phyloP scores from a whole-genome alignment of 2,329 filamentous ascomycete genomes.

The Xylariomycetidae sp. region DNA sequence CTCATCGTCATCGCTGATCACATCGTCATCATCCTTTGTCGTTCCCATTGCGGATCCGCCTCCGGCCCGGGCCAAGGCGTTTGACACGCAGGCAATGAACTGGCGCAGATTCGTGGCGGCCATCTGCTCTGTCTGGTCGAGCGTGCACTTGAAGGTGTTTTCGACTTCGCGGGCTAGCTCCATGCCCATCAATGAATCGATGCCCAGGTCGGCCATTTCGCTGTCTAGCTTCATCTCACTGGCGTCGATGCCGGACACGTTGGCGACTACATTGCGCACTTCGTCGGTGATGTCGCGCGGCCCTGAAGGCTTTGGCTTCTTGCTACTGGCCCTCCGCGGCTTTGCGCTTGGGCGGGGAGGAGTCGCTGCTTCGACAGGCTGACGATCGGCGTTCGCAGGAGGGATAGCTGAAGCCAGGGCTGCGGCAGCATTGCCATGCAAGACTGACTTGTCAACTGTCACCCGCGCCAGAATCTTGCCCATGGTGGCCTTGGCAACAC shows the following conservation, averaged over 20 bases:
- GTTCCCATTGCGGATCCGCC: too few relatives aligned
- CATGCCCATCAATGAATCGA: slow-evolving; percentile 46
- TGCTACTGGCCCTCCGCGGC: too few relatives aligned
- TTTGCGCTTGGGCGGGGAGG: neutral
- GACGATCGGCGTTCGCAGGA: neutral
- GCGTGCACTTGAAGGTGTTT: slow-evolving; percentile 26
- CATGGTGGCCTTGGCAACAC: slow-evolving; percentile 24
- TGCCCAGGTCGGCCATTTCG: slow-evolving; percentile 36
- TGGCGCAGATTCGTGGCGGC: slow-evolving; percentile 24
- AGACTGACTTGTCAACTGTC: too few relatives aligned
- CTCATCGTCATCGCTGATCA: slow-evolving; percentile 20
- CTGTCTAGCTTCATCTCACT: slow-evolving; percentile 29
- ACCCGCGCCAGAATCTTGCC: slow-evolving; percentile 23
- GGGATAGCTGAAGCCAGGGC: neutral
- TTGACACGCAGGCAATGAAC: slow-evolving; percentile 20
- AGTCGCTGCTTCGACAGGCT: neutral
- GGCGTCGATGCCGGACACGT: slow-evolving; percentile 29
- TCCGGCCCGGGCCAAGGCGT: slow-evolving; percentile 1
- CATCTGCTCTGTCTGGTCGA: slow-evolving; percentile 23
- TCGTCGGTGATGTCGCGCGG: slow-evolving; percentile 7
- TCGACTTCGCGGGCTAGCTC: slow-evolving; percentile 39
- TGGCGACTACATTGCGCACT: slow-evolving; percentile 12
- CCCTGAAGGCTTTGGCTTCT: too few relatives aligned
- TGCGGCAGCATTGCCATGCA: neutral
- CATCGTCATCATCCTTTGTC: slow-evolving; percentile 24